Evolutionary conservation across 192 early-diverging fungal species (phyloP).

Genomic region (Backusella parvicylindrica): DNA sequence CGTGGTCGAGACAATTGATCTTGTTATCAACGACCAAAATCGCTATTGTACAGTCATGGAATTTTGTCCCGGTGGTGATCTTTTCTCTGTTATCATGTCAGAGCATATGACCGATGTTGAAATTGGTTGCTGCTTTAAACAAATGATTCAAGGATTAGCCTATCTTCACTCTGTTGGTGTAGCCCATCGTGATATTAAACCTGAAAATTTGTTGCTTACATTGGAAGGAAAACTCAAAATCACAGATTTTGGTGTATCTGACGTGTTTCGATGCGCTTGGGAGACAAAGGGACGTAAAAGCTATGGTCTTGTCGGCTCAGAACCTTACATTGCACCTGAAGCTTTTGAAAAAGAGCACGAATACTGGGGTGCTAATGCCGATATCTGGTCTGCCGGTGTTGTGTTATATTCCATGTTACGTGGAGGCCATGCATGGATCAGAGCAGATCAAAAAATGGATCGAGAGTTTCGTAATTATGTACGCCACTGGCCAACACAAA

Average conservation of each 20-base stretch:
- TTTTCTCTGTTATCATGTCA: constrained; percentile 78
- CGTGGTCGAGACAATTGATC: constrained; percentile 89
- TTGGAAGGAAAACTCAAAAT: constrained; percentile 79
- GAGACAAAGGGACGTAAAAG: constrained; percentile 70
- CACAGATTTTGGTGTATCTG: constrained; percentile 96
- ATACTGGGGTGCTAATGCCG: constrained; percentile 86
- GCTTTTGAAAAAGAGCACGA: constrained; percentile 64
- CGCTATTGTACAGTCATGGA: constrained; percentile 80
- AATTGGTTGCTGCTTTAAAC: constrained; percentile 91
- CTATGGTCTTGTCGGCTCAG: constrained; percentile 84
- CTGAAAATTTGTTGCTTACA: constrained; percentile 88
- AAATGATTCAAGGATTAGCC: constrained; percentile 81
- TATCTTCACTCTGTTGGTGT: constrained; percentile 95
- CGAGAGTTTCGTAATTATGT: constrained; percentile 8
- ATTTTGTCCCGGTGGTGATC: constrained; percentile 84
- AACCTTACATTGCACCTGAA: constrained; percentile 97
- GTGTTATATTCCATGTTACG: constrained; percentile 42
- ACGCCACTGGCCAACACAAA: neutral
- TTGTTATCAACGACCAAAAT: constrained; percentile 87
- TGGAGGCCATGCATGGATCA: constrained; percentile 18
- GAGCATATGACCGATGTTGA: constrained; percentile 67
- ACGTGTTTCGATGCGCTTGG: constrained; percentile 89
- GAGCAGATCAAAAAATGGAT: constrained; percentile 12
- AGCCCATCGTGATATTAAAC: constrained; percentile 81
- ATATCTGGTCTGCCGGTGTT: constrained; percentile 92